Evolutionary conservation across 495 filamentous ascomycete species (phyloP), one percentile per base, ranked within the genome.

Genomic region (Neurospora sp.): DNA sequence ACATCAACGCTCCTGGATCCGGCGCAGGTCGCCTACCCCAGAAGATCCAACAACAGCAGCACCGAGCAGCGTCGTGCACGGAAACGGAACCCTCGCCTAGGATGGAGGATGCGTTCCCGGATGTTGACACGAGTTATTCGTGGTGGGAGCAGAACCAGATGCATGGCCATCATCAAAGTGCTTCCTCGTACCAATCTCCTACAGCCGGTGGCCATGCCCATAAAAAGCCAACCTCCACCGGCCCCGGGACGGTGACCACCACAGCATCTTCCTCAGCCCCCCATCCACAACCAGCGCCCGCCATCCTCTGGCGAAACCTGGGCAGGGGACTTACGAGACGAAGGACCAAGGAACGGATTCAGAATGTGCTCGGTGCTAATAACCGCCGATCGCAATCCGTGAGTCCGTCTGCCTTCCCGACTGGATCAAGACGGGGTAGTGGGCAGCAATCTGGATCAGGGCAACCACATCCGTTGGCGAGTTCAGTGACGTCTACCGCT

Each of bases 1-100:
- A 22, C 39, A 41, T 40, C 78, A 69, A 75, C 81, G 37, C 69
- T 75, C 72, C 71, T 74, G 35, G 70, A 74, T 8, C 74, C 72
- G 16, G 77, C 71, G n/a, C 77, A 14, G 22, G 22, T 72, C 69
- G 31, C 45, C 65, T 31, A 73, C 37, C 35, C 37, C 69, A 8
- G 18, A n/a, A 16, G 22, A 31, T n/a, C 59, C 44, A 38, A 39
- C 45, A 45, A 6, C 72, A 40, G 48, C 44, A 41, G 31, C 59
- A 53, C 31, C 80, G 78, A 41, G 78, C 78, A 9, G 78, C 81
- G 1, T 83, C 81, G 61, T 75, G 82, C 35, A 81, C 84, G 0
- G 83, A 85, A 70, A 84, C 83, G 1, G 83, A 84, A 59, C 83
- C 83, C 0, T 84, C 83, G n/a, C 83, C 82, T 2, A 76, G 79